Evolutionary conservation across 768 basidiomycete genomes (phyloP).

Genomic region (Xerocomellus chrysenteron): DNA sequence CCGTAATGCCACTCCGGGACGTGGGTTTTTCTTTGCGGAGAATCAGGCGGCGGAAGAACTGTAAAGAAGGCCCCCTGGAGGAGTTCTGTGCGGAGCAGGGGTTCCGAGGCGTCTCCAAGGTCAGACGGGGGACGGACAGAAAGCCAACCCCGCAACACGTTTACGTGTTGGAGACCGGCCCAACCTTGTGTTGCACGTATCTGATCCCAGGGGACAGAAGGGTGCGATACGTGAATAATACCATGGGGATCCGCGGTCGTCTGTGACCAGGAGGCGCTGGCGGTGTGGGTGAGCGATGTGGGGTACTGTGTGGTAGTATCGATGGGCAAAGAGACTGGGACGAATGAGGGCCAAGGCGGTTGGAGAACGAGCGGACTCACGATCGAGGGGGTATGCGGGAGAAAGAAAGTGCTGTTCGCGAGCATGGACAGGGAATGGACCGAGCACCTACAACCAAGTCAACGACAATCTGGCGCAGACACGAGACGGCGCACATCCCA

Average conservation of each 20-base stretch:
- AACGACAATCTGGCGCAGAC: neutral
- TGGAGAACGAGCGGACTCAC: constrained; percentile 38
- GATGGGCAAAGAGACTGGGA: constrained; percentile 12
- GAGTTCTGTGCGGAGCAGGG: constrained; percentile 58
- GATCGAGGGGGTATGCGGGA: constrained; percentile 67
- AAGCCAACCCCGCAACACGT: constrained; percentile 63
- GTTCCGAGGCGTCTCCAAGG: constrained; percentile 21
- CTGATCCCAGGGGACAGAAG: constrained; percentile 60
- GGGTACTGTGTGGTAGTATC: constrained; percentile 42
- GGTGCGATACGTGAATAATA: constrained; percentile 60
- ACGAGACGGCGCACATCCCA: constrained; percentile 28
- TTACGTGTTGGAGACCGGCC: constrained; percentile 82
- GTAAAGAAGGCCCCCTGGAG: constrained; percentile 77
- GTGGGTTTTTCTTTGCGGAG: constrained; percentile 25
- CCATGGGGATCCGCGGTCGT: constrained; percentile 43
- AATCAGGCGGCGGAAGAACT: constrained; percentile 47
- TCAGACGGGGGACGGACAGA: constrained; percentile 50
- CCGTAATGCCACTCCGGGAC: constrained; percentile 72
- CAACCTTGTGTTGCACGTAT: constrained; percentile 81
- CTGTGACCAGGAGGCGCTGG: constrained; percentile 58
- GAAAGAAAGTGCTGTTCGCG: constrained; percentile 83
- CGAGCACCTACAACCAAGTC: constrained; percentile 55
- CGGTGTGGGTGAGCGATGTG: constrained; percentile 45
- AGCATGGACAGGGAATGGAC: constrained; percentile 82
- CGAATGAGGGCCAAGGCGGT: neutral